These are phyloP conservation scores for Psidium guajava DNA, from an alignment of 345 rosid species.

Conservation along the genomic window DNA sequence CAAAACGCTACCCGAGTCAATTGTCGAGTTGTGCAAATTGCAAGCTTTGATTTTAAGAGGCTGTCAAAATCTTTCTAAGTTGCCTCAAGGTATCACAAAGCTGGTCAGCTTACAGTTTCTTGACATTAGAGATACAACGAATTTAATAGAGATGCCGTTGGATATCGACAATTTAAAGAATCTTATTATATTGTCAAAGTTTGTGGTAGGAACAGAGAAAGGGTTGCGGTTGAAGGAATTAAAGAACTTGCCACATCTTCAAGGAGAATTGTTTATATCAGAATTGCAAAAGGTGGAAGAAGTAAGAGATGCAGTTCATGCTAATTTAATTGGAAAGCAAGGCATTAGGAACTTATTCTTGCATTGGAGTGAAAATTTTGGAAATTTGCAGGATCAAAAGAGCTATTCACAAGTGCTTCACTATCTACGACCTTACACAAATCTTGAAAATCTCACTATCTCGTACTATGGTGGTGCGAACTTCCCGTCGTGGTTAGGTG, in stretches of 20 bases:
- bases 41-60: neutral
- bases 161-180: neutral
- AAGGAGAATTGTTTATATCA: neutral
- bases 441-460: neutral
- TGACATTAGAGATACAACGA: neutral
- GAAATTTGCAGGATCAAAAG: too few species aligned
- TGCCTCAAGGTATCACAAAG: neutral
- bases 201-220: neutral
- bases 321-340: neutral
- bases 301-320: neutral
- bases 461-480: neutral
- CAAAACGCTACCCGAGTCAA: neutral
- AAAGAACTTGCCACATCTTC: neutral
- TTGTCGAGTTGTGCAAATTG: neutral
- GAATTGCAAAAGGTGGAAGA: neutral
- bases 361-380: neutral
- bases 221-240: neutral
- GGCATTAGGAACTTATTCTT: neutral
- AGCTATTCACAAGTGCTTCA: neutral
- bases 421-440: neutral
- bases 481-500: neutral
- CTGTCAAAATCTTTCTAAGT: neutral
- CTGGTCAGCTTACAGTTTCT: neutral
- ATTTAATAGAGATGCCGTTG: neutral
- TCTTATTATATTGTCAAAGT: neutral